Base-by-base conservation (phyloP, 495 filamentous ascomycete species). In the Annulohypoxylon stygium region DNA sequence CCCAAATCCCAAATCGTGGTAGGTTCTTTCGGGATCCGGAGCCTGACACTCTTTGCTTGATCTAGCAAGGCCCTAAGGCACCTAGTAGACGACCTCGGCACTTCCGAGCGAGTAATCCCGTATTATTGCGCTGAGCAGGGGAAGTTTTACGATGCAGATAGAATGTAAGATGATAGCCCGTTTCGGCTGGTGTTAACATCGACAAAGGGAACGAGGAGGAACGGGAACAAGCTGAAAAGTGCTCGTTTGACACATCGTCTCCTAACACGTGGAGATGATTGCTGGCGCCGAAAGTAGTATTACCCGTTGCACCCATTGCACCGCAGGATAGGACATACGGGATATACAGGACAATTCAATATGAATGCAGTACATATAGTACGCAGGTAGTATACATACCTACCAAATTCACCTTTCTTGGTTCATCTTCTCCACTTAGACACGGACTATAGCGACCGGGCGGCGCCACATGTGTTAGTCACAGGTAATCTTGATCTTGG, bases 221-320 rank as follows among this genome's bases (percentile, higher is more conserved):
- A 4, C 41, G 26, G 26, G 8, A 23, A 26, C 20, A 10, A 50
- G 7, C 41, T 25, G 23, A 26, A 37, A 37, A 41, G 37, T 18
- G 48, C 25, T 33, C n/a, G 10, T 61, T 37, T 45, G 50, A 67
- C 58, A 58, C 72, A 54, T 70, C 51, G 41, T 58, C 58, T 58
- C 67, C 62, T 63, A 70, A 69, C 72, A 74, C 67, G 67, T 66
- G 71, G 65, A 57, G 57, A 64, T 39, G 33, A 57, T 51, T 67
- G 71, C 51, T 53, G 50, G 63, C 67, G 53, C 43, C 16, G 16
- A 20, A 47, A 47, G 14, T 34, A 57, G 23, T 26, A 23, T 53
- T 65, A 55, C 30, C 30, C 30, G 3, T 30, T 30, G 30, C 30
- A 6, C 30, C 30, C 30, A 30, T 74, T 36, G 65, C 71, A 74